Conservation (phyloP, 495 filamentous ascomycete species). For the Neurospora africana region DNA sequence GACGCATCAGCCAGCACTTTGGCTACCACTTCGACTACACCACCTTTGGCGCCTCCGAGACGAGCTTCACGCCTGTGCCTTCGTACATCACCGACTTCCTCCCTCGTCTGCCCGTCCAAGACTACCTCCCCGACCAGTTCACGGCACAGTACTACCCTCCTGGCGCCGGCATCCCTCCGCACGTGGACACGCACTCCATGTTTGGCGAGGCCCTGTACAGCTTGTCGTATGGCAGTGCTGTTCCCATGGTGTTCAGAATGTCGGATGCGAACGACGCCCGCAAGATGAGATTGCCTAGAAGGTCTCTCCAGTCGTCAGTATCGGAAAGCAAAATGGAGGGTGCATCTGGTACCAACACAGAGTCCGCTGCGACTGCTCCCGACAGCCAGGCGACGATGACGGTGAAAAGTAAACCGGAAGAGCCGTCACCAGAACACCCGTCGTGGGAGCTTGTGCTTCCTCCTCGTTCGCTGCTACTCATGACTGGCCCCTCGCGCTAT, state of each 20-base stretch:
- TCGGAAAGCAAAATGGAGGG: neutral
- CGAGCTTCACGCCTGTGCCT: slow-evolving; percentile 15
- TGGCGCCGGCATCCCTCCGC: slow-evolving; percentile 24
- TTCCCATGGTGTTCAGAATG: slow-evolving; percentile 20
- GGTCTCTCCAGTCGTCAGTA: slow-evolving; percentile 7
- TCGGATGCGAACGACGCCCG: slow-evolving; percentile 21
- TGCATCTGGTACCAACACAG: neutral
- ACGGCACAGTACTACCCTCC: slow-evolving; percentile 26
- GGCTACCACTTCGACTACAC: slow-evolving; percentile 27
- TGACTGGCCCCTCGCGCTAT: slow-evolving; percentile 20
- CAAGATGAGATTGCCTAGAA: slow-evolving; percentile 22
- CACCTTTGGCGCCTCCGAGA: slow-evolving; percentile 20
- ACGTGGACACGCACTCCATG: slow-evolving; percentile 26
- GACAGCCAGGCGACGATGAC: neutral
- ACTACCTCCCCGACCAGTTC: slow-evolving; percentile 21
- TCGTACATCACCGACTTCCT: slow-evolving; percentile 16
- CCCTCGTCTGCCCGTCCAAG: slow-evolving; percentile 16
- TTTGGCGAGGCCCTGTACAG: slow-evolving; percentile 24
- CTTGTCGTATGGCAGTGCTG: slow-evolving; percentile 18
- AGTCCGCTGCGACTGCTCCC: neutral
- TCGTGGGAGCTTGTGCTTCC: slow-evolving; percentile 21
- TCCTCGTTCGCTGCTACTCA: slow-evolving; percentile 18
- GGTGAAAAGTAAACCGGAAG: neutral
- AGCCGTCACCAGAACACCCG: neutral
- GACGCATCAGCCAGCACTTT: slow-evolving; percentile 20